Conservation (phyloP, 805 yeast species). For the Blastobotrys robertii region DNA sequence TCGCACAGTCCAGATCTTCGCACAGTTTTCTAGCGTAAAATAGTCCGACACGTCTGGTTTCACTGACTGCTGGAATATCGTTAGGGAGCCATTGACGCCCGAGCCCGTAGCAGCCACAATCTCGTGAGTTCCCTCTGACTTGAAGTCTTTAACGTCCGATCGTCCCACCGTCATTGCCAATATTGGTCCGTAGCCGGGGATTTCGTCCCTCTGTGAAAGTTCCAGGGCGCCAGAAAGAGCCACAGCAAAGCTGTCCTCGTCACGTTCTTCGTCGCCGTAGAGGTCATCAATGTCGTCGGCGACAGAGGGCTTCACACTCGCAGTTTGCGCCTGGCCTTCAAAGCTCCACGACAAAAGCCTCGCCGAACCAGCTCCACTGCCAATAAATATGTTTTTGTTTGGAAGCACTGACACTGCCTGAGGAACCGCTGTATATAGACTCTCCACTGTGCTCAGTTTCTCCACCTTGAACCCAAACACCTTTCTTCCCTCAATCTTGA, state of each 20-base stretch:
- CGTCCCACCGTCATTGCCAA: constrained; percentile 60
- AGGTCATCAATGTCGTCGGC: constrained; percentile 29
- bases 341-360: constrained; percentile 36
- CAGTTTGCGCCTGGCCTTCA: constrained; percentile 6
- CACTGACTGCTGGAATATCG: constrained; percentile 56
- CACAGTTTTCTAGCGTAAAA: constrained; percentile 59
- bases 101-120: constrained; percentile 65
- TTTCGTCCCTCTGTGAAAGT: constrained; percentile 35
- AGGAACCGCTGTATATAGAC: constrained; percentile 15
- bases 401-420: constrained; percentile 35
- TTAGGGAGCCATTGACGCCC: constrained; percentile 43
- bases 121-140: constrained; percentile 46
- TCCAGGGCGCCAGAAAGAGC: constrained; percentile 29
- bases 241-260: constrained; percentile 27
- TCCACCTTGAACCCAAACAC: constrained; percentile 23
- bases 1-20: constrained; percentile 64
- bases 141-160: constrained; percentile 62
- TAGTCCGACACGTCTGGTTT: constrained; percentile 61
- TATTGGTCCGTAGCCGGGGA: constrained; percentile 65
- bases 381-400: constrained; percentile 43
- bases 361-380: constrained; percentile 52
- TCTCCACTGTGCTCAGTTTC: constrained; percentile 4
- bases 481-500: constrained; percentile 31
- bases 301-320: constrained; percentile 7
- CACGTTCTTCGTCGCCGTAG: constrained; percentile 38